Conservation (phyloP, 192 early-diverging fungal genomes). For the Neocallimastix lanati region DNA sequence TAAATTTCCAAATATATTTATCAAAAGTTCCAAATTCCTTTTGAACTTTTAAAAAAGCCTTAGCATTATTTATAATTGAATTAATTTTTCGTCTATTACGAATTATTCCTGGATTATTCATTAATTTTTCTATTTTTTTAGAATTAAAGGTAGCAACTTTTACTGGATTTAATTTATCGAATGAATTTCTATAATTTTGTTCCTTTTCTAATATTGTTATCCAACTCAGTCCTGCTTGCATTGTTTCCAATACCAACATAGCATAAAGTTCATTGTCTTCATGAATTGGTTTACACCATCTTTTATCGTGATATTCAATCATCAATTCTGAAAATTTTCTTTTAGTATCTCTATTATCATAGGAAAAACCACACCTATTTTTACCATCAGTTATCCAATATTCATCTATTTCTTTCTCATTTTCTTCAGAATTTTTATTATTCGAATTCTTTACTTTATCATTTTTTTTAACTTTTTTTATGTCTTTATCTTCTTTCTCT, state of each 20-base stretch:
- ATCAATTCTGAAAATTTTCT: background rate
- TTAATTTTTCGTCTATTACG: conserved; percentile 5
- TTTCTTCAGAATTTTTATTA: too few species aligned
- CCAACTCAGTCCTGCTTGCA: conserved; percentile 8
- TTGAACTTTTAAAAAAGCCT: conserved; percentile 6
- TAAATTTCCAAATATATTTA: conserved; percentile 7
- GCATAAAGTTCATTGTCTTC: conserved; percentile 5
- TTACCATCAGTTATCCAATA: background rate
- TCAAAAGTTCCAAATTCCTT: conserved; percentile 9
- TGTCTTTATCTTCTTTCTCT: too few species aligned
- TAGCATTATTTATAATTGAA: conserved; percentile 2
- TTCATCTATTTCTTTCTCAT: too few species aligned
- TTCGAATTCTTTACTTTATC: too few species aligned
- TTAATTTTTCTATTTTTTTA: background rate
- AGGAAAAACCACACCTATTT: background rate
- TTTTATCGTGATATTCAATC: conserved; percentile 2
- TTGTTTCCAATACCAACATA: conserved; percentile 1
- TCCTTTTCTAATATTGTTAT: conserved; percentile 3
- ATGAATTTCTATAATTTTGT: conserved; percentile 1
- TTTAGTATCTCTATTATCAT: background rate
- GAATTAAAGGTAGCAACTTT: background rate
- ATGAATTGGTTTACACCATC: conserved; percentile 1
- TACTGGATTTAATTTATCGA: conserved; percentile 5
- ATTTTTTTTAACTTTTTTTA: too few species aligned
- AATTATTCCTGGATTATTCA: conserved; percentile 4